Base-by-base conservation (phyloP, 192 early-diverging fungal species). In the Backusella luteola region DNA sequence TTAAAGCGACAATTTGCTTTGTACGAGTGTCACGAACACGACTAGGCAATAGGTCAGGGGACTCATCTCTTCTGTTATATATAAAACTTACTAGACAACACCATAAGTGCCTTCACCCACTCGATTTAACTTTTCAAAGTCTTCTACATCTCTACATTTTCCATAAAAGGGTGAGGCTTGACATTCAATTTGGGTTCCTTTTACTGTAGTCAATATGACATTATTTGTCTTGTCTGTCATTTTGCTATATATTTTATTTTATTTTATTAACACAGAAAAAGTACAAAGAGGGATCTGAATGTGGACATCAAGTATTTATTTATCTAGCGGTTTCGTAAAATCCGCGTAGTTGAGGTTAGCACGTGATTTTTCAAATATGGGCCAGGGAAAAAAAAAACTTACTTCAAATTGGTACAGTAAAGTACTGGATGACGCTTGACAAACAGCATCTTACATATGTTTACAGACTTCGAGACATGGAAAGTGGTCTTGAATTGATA, bases 81-180 rank as follows among this genome's bases (percentile, higher is more conserved):
- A 32, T 14, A 71, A 63, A 23, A 80, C 89, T 79, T 85, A 86
- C 85, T 96, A 96, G 9, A 96, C 96, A 52, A 97, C 91, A 19
- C 96, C 96, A 84, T 96, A 96, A 11, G 95, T 96, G 39, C 96
- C 95, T 79, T 97, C 95, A 49, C 96, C 96, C 21, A 97, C 85
- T 34, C 95, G 87, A 80, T 94, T 95, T 7, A 97, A 80, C 81
- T 96, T 96, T 77, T 96, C 92, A 84, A 93, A 98, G 32, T 90
- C 87, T 44, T 96, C 93, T 1, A 98, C 95, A 67, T 86, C 86
- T n/a, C 92, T 87, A 73, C 94, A 97, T 52, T 83, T 80, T 5
- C 91, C 91, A 63, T 85, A 85, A 68, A 92, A 92, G 3, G 89
- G 80, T 32, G 70, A 49, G 9, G 41, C 42, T 15, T 34, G 26